A percentile compares a stretch with the other conserved stretches of the same genome.
These are phyloP conservation scores for Pelagomonas calceolata DNA, from an alignment of 108 stramenopile species.

Conservation along the genomic window DNA sequence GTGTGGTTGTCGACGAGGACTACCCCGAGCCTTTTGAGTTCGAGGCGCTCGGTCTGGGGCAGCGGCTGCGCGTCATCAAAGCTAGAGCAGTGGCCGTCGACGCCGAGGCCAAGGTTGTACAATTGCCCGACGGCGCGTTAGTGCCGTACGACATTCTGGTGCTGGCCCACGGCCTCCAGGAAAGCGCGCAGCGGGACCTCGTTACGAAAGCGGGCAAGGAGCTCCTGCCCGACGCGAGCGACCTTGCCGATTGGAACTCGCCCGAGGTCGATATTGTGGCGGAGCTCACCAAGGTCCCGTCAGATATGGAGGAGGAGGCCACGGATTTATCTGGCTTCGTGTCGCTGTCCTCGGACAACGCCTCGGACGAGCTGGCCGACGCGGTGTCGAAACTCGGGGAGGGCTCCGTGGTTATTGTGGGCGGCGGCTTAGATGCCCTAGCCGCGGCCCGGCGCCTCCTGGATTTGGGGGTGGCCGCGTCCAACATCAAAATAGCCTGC, in stretches of 20 bases:
- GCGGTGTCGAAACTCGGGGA: background rate
- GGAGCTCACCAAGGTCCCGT: too few species aligned
- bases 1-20: constrained; percentile 2
- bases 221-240: background rate
- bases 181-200: background rate
- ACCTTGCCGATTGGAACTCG: background rate
- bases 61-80: constrained; percentile 23
- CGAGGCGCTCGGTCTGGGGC: constrained; percentile 20
- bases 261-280: too few species aligned
- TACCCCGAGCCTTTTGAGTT: background rate
- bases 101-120: constrained; percentile 26
- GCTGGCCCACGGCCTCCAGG: constrained; percentile 34
- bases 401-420: constrained; percentile 4
- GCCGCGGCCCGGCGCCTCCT: constrained; percentile 9
- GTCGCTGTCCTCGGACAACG: background rate
- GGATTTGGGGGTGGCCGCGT: constrained; percentile 1
- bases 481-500: background rate
- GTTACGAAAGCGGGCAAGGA: too few species aligned
- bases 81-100: constrained; percentile 23
- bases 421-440: constrained; percentile 2
- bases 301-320: too few species aligned
- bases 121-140: constrained; percentile 29
- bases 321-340: too few species aligned
- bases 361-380: background rate
- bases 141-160: constrained; percentile 42